Evolutionary conservation across 2,329 filamentous ascomycete species (phyloP).

Genomic region (Purpureocillium takamizusanense): DNA sequence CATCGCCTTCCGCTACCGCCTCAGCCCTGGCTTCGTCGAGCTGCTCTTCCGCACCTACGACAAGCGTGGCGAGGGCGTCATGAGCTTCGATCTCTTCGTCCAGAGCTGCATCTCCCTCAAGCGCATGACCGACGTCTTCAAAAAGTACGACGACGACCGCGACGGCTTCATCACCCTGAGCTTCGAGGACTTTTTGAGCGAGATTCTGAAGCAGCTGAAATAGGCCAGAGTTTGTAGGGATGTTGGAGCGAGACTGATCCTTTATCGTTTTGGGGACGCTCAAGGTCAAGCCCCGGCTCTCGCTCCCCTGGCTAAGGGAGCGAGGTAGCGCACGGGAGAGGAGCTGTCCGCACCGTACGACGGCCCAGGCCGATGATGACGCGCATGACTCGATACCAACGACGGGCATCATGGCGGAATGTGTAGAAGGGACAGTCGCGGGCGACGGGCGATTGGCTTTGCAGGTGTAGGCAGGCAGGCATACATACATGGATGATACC

Average conservation of each 20-base stretch:
- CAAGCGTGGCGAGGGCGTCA: conserved; percentile 58
- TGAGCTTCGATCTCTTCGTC: conserved; percentile 94
- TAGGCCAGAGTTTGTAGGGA: conserved; percentile 14
- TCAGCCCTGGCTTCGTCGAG: conserved; percentile 75
- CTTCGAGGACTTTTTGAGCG: conserved; percentile 73
- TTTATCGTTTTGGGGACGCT: too few species aligned
- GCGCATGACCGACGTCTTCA: conserved; percentile 98
- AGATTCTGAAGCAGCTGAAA: conserved; percentile 54
- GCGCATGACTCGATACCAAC: too few species aligned
- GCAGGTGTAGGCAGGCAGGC: too few species aligned
- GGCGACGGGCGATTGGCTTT: too few species aligned
- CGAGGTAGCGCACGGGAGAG: too few species aligned
- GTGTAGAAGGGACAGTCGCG: too few species aligned
- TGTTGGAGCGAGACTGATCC: too few species aligned
- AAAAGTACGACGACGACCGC: conserved; percentile 94
- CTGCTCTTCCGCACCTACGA: conserved; percentile 86
- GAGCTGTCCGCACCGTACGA: too few species aligned
- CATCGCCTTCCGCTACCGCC: conserved; percentile 84
- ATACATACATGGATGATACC: conserved; percentile 9
- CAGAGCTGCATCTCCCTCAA: conserved; percentile 95
- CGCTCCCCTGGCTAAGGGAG: too few species aligned
- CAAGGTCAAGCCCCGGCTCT: too few species aligned
- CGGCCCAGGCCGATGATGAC: too few species aligned
- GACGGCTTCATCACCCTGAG: conserved; percentile 85
- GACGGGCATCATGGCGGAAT: too few species aligned